Base-by-base conservation (phyloP, 2,329 filamentous ascomycete genomes). In the Cladobotryum mycophilum region DNA sequence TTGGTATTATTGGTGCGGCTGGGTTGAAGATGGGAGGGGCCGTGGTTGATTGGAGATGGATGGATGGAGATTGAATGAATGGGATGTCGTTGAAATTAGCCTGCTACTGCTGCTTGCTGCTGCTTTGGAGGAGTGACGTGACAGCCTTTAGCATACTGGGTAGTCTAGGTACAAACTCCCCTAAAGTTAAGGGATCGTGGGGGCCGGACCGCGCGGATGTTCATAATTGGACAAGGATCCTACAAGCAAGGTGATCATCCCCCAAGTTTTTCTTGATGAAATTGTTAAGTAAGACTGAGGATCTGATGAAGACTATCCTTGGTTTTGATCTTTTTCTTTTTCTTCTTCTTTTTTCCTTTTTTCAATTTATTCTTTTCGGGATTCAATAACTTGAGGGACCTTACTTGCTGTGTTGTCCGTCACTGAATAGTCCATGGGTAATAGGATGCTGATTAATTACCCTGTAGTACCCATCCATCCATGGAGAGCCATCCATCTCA, bases 181-280 rank as follows among this genome's bases (percentile, higher is more conserved):
- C 25, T 8, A 30, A 30, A 30, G 25, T 25, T 11, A 30, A 30
- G 25, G 42, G 47, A 52, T 53, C 47, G 52, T 51, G 52, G 54
- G 25, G 25, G 25, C 52, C 49, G 38, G 38, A 51, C 44, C 18
- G 41, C 45, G 33, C 15, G 30, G 48, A 48, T 46, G 44, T n/a
- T n/a, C n/a, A n/a, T 52, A 35, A 53, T 55, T 57, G 52, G 50
- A 22, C 46, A 38, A 22, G 20, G 41, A 30, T 8, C 6, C 25
- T 30, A 30, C 25, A 22, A 40, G 17, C 20, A n/a, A 40, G 14
- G 20, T 38, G 22, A 33, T 25, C 20, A 43, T 43, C 22, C 41
- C 15, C 41, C 3, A 30, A 8, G 25, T 30, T 3, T 2, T 25
- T n/a, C n/a, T 20, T 20, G 20, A 20, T 20, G 3, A 20, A 20